These are phyloP conservation scores for Microascus cirrosus DNA, from an alignment of 2,329 filamentous ascomycete species.

Conservation along the genomic window DNA sequence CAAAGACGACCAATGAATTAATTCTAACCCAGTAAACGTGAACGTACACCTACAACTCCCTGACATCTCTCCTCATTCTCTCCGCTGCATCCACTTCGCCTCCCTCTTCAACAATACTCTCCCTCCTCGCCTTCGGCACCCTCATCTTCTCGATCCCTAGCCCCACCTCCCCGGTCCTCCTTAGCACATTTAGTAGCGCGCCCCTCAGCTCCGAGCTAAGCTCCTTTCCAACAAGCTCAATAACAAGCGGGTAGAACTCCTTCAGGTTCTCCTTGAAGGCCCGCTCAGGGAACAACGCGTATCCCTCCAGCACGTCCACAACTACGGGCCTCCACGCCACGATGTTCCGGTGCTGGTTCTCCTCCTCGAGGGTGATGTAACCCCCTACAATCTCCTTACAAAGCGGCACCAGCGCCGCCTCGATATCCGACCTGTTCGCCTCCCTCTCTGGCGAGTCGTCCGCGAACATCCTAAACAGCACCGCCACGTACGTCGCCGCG, in stretches of 20 bases:
- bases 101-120: conserved; percentile 20
- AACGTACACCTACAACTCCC: not conserved
- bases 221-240: conserved; percentile 76
- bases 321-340: conserved; percentile 95
- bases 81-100: conserved; percentile 17
- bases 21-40: not conserved
- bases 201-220: conserved; percentile 67
- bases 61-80: conserved; percentile 12
- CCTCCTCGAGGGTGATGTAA: conserved; percentile 81
- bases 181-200: conserved; percentile 66
- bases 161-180: conserved; percentile 70
- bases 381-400: conserved; percentile 88
- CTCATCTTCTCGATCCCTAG: conserved; percentile 44
- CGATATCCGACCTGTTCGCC: conserved; percentile 70
- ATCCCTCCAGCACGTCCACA: conserved; percentile 91
- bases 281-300: conserved; percentile 67
- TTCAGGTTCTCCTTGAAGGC: conserved; percentile 72
- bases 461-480: conserved; percentile 94
- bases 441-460: conserved; percentile 76
- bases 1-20: no score
- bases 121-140: conserved; percentile 21
- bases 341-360: conserved; percentile 94
- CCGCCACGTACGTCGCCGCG: conserved; percentile 89
- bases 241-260: conserved; percentile 75
- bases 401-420: conserved; percentile 83